Conservation (phyloP, 1,284 basidiomycete species). For the Pulveroboletus sp. region DNA sequence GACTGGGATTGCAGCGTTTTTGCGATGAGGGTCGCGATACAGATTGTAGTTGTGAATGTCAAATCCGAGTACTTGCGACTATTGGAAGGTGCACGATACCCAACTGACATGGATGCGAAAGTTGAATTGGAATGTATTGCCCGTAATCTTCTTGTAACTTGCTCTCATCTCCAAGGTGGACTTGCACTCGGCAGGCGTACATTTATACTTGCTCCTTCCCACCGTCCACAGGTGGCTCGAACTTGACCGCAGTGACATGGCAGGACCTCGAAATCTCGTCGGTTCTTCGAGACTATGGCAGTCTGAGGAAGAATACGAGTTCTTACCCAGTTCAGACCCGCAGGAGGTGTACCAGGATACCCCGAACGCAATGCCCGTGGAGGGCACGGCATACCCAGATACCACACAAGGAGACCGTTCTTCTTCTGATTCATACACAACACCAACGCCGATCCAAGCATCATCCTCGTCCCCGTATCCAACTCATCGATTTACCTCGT, state of each 20-base stretch:
- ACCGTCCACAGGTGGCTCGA: constrained; percentile 1
- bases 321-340: constrained; percentile 17
- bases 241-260: constrained; percentile 23
- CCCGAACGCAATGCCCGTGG: constrained; percentile 3
- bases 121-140: not conserved
- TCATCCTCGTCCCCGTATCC: constrained; percentile 48
- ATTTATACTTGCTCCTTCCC: constrained; percentile 10
- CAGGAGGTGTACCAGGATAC: constrained; percentile 15
- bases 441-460: constrained; percentile 49
- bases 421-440: constrained; percentile 42
- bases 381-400: constrained; percentile 30
- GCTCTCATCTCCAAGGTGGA: not conserved
- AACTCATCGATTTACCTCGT: constrained; percentile 50
- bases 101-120: not conserved
- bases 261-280: constrained; percentile 10
- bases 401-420: constrained; percentile 23
- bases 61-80: not conserved
- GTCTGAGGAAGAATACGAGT: constrained; percentile 30
- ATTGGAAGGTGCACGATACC: no score
- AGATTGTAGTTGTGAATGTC: not conserved
- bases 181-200: not conserved
- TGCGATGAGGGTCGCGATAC: constrained; percentile 18
- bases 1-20: constrained; percentile 78
- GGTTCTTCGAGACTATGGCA: constrained; percentile 16
- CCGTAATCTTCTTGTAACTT: constrained; percentile 1